phyloP scores from a whole-genome alignment of 805 yeast genomes.

The Yarrowia yakushimensis region DNA sequence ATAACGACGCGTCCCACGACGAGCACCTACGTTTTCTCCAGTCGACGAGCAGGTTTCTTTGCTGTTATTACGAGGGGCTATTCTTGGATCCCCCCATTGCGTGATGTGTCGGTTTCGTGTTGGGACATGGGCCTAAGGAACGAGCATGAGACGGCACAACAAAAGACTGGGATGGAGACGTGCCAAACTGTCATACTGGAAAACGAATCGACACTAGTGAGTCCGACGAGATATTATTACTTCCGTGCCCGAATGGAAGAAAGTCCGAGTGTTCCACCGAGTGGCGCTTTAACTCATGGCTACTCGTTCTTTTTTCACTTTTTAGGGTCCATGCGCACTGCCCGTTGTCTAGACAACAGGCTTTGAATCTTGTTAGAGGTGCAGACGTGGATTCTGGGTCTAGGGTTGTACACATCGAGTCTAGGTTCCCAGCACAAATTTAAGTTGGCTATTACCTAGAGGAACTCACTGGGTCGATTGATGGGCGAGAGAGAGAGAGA shows the following conservation, averaged over 20 bases:
- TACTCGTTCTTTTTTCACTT: background rate
- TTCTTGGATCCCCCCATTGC: background rate
- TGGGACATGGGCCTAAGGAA: slow-evolving; percentile 17
- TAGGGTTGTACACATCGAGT: slow-evolving; percentile 1
- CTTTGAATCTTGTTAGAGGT: background rate
- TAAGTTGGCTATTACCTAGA: slow-evolving; percentile 10
- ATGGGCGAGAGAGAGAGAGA: background rate
- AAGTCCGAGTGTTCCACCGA: background rate
- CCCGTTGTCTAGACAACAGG: slow-evolving; percentile 12
- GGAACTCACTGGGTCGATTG: slow-evolving; percentile 7
- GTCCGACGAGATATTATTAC: background rate
- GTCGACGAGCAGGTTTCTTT: background rate
- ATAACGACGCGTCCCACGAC: background rate
- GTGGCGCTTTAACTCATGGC: slow-evolving; percentile 8
- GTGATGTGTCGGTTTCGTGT: slow-evolving; percentile 16
- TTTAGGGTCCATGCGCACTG: background rate
- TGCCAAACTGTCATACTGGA: background rate
- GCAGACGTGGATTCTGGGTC: background rate
- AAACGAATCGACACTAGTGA: background rate
- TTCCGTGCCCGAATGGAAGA: background rate
- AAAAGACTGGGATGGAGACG: background rate
- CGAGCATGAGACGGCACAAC: background rate
- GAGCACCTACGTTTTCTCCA: background rate
- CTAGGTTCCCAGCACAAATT: background rate
- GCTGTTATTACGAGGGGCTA: background rate